A percentile compares a stretch with the other conserved stretches of the same genome.
Evolutionary conservation across 202 grass and related monocot species (phyloP).

Genomic region (Dendrocalamus latiflorus): DNA sequence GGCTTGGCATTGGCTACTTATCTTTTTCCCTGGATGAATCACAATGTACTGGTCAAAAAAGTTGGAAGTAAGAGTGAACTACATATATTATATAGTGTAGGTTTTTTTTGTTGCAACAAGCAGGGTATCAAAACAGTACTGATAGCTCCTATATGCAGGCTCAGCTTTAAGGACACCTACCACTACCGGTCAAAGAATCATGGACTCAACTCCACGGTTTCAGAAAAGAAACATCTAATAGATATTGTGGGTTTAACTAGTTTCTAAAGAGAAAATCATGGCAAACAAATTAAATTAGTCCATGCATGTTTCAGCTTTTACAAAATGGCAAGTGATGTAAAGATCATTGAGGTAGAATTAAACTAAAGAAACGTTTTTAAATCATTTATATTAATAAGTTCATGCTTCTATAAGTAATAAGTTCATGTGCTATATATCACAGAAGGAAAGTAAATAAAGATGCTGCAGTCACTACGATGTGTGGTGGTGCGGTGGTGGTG

Average conservation of each 20-base stretch:
- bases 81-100: background rate
- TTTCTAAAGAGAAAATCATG: background rate
- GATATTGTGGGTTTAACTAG: background rate
- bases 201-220: constrained; percentile 8
- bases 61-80: constrained; percentile 33
- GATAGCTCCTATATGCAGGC: constrained; percentile 27
- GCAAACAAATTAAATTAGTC: background rate
- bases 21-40: constrained; percentile 36
- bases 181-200: constrained; percentile 25
- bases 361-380: background rate
- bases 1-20: constrained; percentile 24
- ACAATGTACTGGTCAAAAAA: constrained; percentile 37
- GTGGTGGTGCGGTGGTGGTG: background rate
- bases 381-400: background rate
- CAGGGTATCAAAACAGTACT: constrained; percentile 9
- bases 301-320: background rate
- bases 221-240: background rate
- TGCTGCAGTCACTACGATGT: background rate
- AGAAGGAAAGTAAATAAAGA: constrained; percentile 19
- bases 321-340: constrained; percentile 5
- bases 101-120: constrained; percentile 4
- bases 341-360: background rate
- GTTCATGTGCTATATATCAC: background rate
- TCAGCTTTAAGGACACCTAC: constrained; percentile 36
- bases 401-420: background rate